Conservation (phyloP, 1,284 basidiomycete species). For the Cutaneotrichosporon cutaneum region DNA sequence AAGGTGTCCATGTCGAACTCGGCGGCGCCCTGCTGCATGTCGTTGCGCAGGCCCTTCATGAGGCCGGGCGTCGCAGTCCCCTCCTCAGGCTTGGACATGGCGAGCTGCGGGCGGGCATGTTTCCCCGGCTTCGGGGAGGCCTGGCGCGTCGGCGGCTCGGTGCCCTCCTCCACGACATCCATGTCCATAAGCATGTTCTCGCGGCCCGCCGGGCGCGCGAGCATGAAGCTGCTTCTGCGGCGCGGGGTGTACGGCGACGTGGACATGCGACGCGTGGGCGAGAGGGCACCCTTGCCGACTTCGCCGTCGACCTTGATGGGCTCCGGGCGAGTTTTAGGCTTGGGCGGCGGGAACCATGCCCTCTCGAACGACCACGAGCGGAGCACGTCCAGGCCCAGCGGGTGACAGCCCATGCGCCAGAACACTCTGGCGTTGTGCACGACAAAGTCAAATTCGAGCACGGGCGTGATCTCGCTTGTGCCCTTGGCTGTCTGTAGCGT, state of each 20-base stretch:
- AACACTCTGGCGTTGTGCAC: slow-evolving; percentile 88
- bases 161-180: slow-evolving; percentile 59
- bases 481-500: slow-evolving; percentile 89
- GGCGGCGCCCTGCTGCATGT: slow-evolving; percentile 50
- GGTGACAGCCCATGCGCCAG: slow-evolving; percentile 92
- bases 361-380: slow-evolving; percentile 86
- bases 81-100: slow-evolving; percentile 8
- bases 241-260: slow-evolving; percentile 22
- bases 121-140: slow-evolving; percentile 48
- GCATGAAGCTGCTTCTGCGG: slow-evolving; percentile 57
- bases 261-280: slow-evolving; percentile 5
- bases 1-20: slow-evolving; percentile 53
- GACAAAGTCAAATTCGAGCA: slow-evolving; percentile 88
- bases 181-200: slow-evolving; percentile 82
- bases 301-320: neutral
- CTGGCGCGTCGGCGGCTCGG: slow-evolving; percentile 60
- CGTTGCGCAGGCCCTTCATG: slow-evolving; percentile 57
- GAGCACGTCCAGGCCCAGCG: slow-evolving; percentile 78
- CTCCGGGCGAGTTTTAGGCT: slow-evolving; percentile 11
- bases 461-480: slow-evolving; percentile 80
- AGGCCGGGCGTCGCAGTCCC: slow-evolving; percentile 48
- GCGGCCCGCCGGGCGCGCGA: slow-evolving; percentile 60
- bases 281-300: neutral
- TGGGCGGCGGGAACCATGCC: slow-evolving; percentile 55
- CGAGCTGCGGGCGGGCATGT: slow-evolving; percentile 37